Evolutionary conservation across 2,329 filamentous ascomycete species (phyloP).

Genomic region (Penicillium brevicompactum): DNA sequence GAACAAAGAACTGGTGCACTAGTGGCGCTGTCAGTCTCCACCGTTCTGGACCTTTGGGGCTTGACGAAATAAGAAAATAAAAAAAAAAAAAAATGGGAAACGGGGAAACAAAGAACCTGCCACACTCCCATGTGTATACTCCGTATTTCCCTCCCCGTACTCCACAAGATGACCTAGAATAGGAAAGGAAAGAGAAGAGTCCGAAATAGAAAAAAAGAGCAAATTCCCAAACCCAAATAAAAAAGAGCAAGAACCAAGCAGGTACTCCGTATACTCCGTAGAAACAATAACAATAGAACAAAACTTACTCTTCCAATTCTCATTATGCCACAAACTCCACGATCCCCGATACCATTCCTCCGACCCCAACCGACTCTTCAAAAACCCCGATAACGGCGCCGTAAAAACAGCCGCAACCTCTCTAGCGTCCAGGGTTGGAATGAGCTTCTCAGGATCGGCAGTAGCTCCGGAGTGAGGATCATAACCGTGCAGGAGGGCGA

Average conservation of each 20-base stretch:
- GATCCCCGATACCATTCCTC: slow-evolving; percentile 81
- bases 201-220: background rate
- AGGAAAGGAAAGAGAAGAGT: slow-evolving; percentile 11
- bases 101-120: background rate
- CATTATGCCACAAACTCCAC: slow-evolving; percentile 79
- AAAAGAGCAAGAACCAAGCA: background rate
- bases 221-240: background rate
- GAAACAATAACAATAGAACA: background rate
- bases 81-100: background rate
- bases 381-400: slow-evolving; percentile 82
- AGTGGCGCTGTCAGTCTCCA: slow-evolving; percentile 31
- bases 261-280: slow-evolving; percentile 42
- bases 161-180: background rate
- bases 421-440: slow-evolving; percentile 79
- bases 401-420: slow-evolving; percentile 95
- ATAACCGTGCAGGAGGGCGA: slow-evolving; percentile 73
- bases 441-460: slow-evolving; percentile 67
- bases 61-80: background rate
- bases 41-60: background rate
- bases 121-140: background rate
- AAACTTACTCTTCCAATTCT: slow-evolving; percentile 66
- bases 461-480: slow-evolving; percentile 45
- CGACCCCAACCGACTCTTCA: slow-evolving; percentile 61
- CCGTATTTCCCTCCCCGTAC: background rate
- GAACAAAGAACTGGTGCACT: slow-evolving; percentile 91